Evolutionary conservation across 2,329 filamentous ascomycete species (phyloP), one percentile per base, ranked within the genome.

Genomic region (Trichophyton simii): DNA sequence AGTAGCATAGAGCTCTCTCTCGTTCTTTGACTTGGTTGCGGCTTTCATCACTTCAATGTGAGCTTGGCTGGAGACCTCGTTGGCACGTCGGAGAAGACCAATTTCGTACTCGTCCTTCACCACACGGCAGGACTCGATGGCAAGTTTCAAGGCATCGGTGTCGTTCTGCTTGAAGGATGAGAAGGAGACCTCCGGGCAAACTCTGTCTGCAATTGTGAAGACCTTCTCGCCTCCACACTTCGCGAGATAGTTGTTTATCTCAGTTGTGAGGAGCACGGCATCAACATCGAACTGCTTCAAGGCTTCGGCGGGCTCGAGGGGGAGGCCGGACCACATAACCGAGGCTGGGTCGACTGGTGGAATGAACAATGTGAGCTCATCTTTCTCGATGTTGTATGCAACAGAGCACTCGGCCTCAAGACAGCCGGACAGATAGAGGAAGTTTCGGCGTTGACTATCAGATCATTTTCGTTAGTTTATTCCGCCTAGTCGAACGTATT

Each of bases 361-460:
- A 68, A 99, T 92, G 77, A 91, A 99, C 57, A 99, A 84, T 2
- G 87, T 95, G 46, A 91, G 83, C 67, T 85, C 84, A 66, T 85
- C 82, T 57, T 83, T 80, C 54, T 82, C 78, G 62, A 95, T 86
- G 66, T 96, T 87, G 78, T 96, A 96, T 61, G 87, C 82, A 63
- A 90, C 82, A 71, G 86, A 86, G 68, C 87, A 87, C 74, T 96
- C 91, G 63, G 91, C 83, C 34, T 95, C 80, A 64, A 85, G 82
- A 70, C 86, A 95, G 67, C 94, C 94, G 25, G 89, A 92, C 52
- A 97, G 80, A 75, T 99, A 99, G 82, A 88, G 96, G 78, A 99
- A 99, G 73, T 85, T 89, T 61, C 94, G 87, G 65, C 91, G 88
- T 76, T 96, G 91, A 66, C 48, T 60, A 59, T 38, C 4, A 6